These are phyloP conservation scores for Claviceps lovelessii DNA, from an alignment of 2,329 filamentous ascomycete genomes.

Conservation along the genomic window DNA sequence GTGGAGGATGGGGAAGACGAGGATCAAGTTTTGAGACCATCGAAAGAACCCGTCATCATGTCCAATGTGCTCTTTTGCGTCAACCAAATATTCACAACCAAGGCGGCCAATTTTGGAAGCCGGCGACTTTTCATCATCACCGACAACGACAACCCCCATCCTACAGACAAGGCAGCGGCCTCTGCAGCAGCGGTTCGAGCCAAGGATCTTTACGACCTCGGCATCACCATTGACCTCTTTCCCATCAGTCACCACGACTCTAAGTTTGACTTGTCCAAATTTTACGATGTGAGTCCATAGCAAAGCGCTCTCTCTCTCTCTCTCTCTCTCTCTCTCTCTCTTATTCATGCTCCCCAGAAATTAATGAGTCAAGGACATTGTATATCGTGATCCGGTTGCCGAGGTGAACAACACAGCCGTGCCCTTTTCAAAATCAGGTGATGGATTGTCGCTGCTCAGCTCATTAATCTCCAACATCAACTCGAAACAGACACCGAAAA, in stretches of 20 bases:
- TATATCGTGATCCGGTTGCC: slow-evolving; percentile 64
- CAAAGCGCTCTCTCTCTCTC: not conserved
- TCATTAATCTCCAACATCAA: slow-evolving; percentile 78
- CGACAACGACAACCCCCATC: slow-evolving; percentile 78
- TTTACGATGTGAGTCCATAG: slow-evolving; percentile 63
- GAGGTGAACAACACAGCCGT: slow-evolving; percentile 44
- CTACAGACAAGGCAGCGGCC: slow-evolving; percentile 54
- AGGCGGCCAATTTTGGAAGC: slow-evolving; percentile 85
- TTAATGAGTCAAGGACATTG: slow-evolving; percentile 52
- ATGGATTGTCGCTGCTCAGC: slow-evolving; percentile 65
- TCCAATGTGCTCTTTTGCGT: slow-evolving; percentile 85
- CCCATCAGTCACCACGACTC: slow-evolving; percentile 61
- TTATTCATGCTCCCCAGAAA: too few species aligned
- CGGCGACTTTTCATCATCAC: slow-evolving; percentile 90
- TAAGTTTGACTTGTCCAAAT: slow-evolving; percentile 68
- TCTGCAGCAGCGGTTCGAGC: slow-evolving; percentile 73
- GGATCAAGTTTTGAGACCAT: slow-evolving; percentile 53
- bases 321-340: too few species aligned
- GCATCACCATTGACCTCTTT: slow-evolving; percentile 83
- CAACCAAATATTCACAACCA: slow-evolving; percentile 92
- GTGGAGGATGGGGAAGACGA: slow-evolving; percentile 66
- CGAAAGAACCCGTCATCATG: slow-evolving; percentile 60
- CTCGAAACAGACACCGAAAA: slow-evolving; percentile 73
- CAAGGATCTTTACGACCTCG: slow-evolving; percentile 88
- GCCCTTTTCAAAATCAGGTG: slow-evolving; percentile 51